Evolutionary conservation across 2,329 filamentous ascomycete species (phyloP), one percentile per base, ranked within the genome.

Genomic region (Davidsoniella neocaledoniae): DNA sequence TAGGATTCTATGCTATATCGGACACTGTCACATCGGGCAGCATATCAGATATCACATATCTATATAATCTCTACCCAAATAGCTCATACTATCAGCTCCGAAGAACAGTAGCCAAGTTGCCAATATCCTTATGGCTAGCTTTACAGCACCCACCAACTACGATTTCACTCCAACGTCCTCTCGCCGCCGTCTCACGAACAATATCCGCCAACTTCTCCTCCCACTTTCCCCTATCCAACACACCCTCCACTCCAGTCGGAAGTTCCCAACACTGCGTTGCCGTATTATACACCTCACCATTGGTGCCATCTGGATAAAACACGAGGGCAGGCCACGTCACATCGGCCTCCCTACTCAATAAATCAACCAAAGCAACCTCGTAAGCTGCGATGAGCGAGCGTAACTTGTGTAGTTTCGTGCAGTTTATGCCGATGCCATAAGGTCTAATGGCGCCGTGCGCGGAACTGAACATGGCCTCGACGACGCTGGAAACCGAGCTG

Each of bases 251-350:
- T 0, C 65, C 65, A 1, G 65, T 51, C 55, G 26, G 26, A 33
- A 33, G 8, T 12, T 71, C 72, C 80, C 80, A 84, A 48, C 63
- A 64, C 57, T 81, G 73, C 5, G 75, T 78, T 0, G 61, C 63
- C 1, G 78, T 79, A 59, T 83, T 75, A 62, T 83, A 83, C 0
- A 79, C 69, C 61, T 82, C 76, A 0, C 77, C 77, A 43, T 77
- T 78, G 1, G 80, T 82, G 0, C 79, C 79, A 59, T 84, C 80
- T 0, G 80, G 80, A 59, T 83, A 83, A 16, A 83, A 56, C 4
- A 83, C 72, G 48, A 83, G 60, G 17, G 66, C 68, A 1, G 77
- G 77, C 64, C 68, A 70, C 57, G 26, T 4, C 26, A 33, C 26
- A 12, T 33, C 26, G 5, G 3, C 10, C 2, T 33, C 26, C 8